A percentile compares a stretch with the other conserved stretches of the same genome.
Evolutionary conservation across 177 flowering plant species (phyloP).

Genomic region (Vitis hybrid): DNA sequence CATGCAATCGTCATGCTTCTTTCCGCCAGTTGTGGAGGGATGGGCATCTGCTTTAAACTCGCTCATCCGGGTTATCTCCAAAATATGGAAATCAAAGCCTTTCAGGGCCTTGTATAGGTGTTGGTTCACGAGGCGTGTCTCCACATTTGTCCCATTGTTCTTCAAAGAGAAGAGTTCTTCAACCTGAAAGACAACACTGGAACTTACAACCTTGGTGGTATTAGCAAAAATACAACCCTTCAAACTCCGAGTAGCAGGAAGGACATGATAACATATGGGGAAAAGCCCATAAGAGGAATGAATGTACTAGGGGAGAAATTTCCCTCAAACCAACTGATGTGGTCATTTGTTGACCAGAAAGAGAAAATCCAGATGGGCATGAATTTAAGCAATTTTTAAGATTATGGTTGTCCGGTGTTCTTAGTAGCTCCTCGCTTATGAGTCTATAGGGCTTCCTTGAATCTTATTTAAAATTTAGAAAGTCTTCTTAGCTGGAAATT

Average conservation of each 20-base stretch:
- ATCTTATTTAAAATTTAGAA: too few relatives aligned
- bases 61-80: conserved; percentile 78
- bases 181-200: conserved; percentile 44
- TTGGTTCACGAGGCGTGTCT: conserved; percentile 74
- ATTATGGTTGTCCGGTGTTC: too few relatives aligned
- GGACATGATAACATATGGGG: not conserved
- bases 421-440: too few relatives aligned
- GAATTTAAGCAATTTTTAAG: too few relatives aligned
- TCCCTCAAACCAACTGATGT: too few relatives aligned
- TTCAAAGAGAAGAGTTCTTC: conserved; percentile 48
- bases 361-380: too few relatives aligned
- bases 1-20: conserved; percentile 98
- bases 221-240: not conserved
- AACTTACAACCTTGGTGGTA: not conserved
- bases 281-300: not conserved
- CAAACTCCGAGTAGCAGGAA: not conserved
- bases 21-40: conserved; percentile 84
- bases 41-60: conserved; percentile 97
- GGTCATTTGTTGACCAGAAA: too few relatives aligned
- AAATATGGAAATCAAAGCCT: conserved; percentile 59
- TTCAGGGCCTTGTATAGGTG: conserved; percentile 63
- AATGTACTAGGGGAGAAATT: too few relatives aligned
- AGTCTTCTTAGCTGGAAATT: too few relatives aligned
- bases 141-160: conserved; percentile 75
- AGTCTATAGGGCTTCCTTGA: too few relatives aligned